These are phyloP conservation scores for Pyrenula aspistea DNA, from an alignment of 495 filamentous ascomycete genomes.

Conservation along the genomic window DNA sequence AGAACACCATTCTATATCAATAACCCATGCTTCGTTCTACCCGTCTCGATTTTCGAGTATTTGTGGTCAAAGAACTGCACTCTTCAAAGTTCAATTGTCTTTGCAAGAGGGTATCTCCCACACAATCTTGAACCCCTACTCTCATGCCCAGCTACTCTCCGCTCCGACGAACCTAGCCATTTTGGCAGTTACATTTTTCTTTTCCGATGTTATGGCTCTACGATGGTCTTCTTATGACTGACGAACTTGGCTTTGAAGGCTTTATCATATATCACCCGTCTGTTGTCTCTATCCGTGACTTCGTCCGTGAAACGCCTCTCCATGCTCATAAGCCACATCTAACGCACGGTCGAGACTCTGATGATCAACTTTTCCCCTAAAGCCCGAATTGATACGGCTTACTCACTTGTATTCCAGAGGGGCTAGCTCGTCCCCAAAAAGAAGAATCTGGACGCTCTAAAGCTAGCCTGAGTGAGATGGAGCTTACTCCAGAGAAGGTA, in stretches of 20 bases:
- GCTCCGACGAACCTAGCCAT: conserved; percentile 80
- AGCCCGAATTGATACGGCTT: conserved; percentile 72
- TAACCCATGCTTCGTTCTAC: too few species aligned
- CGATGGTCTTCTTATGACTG: conserved; percentile 76
- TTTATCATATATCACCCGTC: conserved; percentile 76
- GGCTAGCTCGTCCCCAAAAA: conserved; percentile 87
- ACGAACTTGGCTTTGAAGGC: conserved; percentile 78
- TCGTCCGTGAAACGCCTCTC: conserved; percentile 74
- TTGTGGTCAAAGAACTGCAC: too few species aligned
- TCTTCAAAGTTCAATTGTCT: conserved; percentile 80
- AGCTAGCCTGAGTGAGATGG: too few species aligned
- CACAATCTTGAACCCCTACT: conserved; percentile 65
- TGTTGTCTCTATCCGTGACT: conserved; percentile 76
- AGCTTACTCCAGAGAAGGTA: too few species aligned
- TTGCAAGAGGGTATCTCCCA: conserved; percentile 68
- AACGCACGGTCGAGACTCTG: conserved; percentile 76
- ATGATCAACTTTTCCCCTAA: conserved; percentile 75
- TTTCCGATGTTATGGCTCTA: conserved; percentile 75
- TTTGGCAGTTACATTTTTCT: conserved; percentile 82
- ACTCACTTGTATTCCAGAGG: conserved; percentile 83
- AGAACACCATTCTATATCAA: too few species aligned
- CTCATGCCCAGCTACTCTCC: conserved; percentile 69
- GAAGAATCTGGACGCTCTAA: conserved; percentile 65
- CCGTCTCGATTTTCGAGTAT: too few species aligned
- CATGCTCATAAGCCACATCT: conserved; percentile 78